These are phyloP conservation scores for Trichocomaceae sp. DNA, from an alignment of 2,329 filamentous ascomycete species.

Conservation along the genomic window DNA sequence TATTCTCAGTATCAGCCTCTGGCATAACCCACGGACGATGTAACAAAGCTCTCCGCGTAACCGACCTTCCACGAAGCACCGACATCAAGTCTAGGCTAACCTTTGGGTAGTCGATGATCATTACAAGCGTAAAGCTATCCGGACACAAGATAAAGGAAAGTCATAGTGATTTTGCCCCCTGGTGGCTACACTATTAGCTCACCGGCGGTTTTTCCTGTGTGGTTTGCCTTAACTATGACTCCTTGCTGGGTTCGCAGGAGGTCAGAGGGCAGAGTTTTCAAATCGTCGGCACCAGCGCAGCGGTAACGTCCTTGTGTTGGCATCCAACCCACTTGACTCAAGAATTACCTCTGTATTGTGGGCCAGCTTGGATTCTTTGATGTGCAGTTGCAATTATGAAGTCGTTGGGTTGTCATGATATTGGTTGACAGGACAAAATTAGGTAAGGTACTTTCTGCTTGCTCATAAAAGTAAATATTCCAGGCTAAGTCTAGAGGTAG, in stretches of 20 bases:
- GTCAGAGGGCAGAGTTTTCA: slow-evolving; percentile 3
- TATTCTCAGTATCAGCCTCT: too few species aligned
- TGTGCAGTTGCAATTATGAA: slow-evolving; percentile 13
- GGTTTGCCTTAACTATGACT: slow-evolving; percentile 6
- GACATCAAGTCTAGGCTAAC: too few species aligned
- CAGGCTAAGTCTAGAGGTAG: too few species aligned
- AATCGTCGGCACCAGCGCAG: not conserved
- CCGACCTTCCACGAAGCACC: too few species aligned
- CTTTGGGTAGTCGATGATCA: too few species aligned
- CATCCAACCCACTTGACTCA: slow-evolving; percentile 9
- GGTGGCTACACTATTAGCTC: not conserved
- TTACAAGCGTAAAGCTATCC: too few species aligned
- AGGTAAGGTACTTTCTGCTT: too few species aligned
- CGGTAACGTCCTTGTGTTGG: slow-evolving; percentile 1
- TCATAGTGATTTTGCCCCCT: slow-evolving; percentile 1
- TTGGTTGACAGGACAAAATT: too few species aligned
- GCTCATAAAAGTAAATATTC: too few species aligned
- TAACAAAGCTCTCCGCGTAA: too few species aligned
- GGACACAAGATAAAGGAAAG: too few species aligned
- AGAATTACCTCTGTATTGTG: slow-evolving; percentile 3
- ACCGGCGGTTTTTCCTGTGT: slow-evolving; percentile 1
- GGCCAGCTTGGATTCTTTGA: not conserved
- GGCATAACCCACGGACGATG: too few species aligned
- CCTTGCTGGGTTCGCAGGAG: slow-evolving; percentile 8
- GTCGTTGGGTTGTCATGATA: slow-evolving; percentile 9